Evolutionary conservation across 1,139 yeast genomes (phyloP).

Genomic region (Lodderomyces orthopsilosis): DNA sequence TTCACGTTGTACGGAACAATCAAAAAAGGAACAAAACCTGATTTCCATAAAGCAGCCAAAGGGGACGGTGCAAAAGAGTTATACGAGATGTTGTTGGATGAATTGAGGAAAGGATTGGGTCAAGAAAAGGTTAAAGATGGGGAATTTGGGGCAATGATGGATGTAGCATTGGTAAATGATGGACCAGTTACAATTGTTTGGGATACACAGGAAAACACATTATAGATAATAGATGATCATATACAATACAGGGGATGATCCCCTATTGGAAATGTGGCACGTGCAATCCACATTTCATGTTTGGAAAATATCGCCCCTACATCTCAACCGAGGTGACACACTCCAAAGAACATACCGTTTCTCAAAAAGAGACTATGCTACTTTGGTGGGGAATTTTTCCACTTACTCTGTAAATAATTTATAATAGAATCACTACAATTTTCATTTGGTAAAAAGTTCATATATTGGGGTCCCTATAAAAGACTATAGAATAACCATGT

Average conservation of each 20-base stretch:
- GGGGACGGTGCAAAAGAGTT: slow-evolving; percentile 68
- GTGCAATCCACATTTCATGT: too few relatives aligned
- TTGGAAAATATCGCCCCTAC: too few relatives aligned
- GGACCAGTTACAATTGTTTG: slow-evolving; percentile 77
- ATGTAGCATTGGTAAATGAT: slow-evolving; percentile 78
- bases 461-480: not conserved
- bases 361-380: too few relatives aligned
- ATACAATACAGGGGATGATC: too few relatives aligned
- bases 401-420: too few relatives aligned
- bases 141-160: slow-evolving; percentile 96
- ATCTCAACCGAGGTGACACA: too few relatives aligned
- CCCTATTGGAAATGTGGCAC: too few relatives aligned
- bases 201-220: slow-evolving; percentile 50
- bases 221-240: slow-evolving; percentile 8
- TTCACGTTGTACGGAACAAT: slow-evolving; percentile 84
- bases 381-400: too few relatives aligned
- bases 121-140: slow-evolving; percentile 75
- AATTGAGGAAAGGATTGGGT: slow-evolving; percentile 55
- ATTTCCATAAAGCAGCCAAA: slow-evolving; percentile 85
- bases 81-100: slow-evolving; percentile 59
- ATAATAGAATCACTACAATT: not conserved
- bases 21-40: slow-evolving; percentile 90
- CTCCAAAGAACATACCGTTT: too few relatives aligned
- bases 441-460: not conserved
- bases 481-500: not conserved